Conservation (phyloP, 805 yeast genomes). For the Torulaspora delbrueckii region DNA sequence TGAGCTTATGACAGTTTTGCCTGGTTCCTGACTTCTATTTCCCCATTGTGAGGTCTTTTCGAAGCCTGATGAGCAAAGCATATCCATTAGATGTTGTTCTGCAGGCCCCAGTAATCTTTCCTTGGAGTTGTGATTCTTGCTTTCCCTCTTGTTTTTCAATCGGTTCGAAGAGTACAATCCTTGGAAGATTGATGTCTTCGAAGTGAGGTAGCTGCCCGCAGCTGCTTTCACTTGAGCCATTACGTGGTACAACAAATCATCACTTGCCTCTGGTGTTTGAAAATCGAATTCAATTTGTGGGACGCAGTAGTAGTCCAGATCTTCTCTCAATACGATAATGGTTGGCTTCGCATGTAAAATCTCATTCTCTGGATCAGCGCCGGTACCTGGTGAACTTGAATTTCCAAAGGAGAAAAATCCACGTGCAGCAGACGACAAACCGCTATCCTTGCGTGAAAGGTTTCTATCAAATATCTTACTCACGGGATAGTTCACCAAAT, state of each 20-base stretch:
- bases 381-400: slow-evolving; percentile 8
- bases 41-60: slow-evolving; percentile 72
- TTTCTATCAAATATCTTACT: slow-evolving; percentile 37
- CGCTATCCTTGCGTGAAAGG: slow-evolving; percentile 15
- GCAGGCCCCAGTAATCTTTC: slow-evolving; percentile 63
- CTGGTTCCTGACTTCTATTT: slow-evolving; percentile 79
- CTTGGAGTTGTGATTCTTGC: slow-evolving; percentile 1
- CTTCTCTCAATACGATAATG: slow-evolving; percentile 87
- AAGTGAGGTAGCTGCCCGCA: slow-evolving; percentile 63
- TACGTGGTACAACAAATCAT: slow-evolving; percentile 37
- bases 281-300: slow-evolving; percentile 45
- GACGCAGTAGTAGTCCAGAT: slow-evolving; percentile 86
- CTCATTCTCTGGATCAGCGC: slow-evolving; percentile 49
- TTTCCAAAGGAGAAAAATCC: slow-evolving; percentile 29
- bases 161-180: slow-evolving; percentile 51
- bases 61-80: slow-evolving; percentile 91
- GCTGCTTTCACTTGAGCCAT: slow-evolving; percentile 64
- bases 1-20: slow-evolving; percentile 80
- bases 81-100: slow-evolving; percentile 88
- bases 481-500: slow-evolving; percentile 41
- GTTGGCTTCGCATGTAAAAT: slow-evolving; percentile 79
- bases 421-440: slow-evolving; percentile 22
- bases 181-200: slow-evolving; percentile 60
- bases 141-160: slow-evolving; percentile 17
- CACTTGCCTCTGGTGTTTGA: slow-evolving; percentile 45